Percentiles rank a stretch among this genome's conserved stretches.
phyloP scores from a whole-genome alignment of 805 yeast species.

The Torulaspora indica region DNA sequence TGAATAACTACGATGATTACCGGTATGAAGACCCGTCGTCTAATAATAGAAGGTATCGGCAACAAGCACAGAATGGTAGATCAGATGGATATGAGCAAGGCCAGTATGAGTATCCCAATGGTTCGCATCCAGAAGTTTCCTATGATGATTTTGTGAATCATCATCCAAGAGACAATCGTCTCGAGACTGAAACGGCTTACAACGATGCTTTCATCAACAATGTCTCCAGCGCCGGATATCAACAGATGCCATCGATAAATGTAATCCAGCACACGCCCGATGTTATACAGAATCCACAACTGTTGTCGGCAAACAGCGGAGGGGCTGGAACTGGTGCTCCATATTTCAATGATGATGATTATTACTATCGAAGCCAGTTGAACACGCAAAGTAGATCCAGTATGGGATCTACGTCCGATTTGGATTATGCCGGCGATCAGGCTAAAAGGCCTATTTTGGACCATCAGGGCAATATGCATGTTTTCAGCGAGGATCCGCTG shows the following conservation, averaged over 20 bases:
- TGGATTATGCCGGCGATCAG: slow-evolving; percentile 19
- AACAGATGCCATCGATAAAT: slow-evolving; percentile 27
- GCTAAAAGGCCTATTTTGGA: slow-evolving; percentile 25
- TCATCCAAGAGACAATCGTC: slow-evolving; percentile 15
- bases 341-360: slow-evolving; percentile 28
- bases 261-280: slow-evolving; percentile 29
- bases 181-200: slow-evolving; percentile 20
- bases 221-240: slow-evolving; percentile 8
- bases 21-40: slow-evolving; percentile 4
- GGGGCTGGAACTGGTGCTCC: slow-evolving; percentile 3
- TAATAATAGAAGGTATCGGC: slow-evolving; percentile 9
- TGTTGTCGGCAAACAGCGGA: slow-evolving; percentile 1
- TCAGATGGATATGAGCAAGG: slow-evolving; percentile 2
- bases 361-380: slow-evolving; percentile 17
- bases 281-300: slow-evolving; percentile 14
- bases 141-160: slow-evolving; percentile 23
- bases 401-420: slow-evolving; percentile 13
- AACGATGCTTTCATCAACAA: slow-evolving; percentile 20
- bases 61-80: background rate
- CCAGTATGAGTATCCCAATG: slow-evolving; percentile 1
- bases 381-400: slow-evolving; percentile 13
- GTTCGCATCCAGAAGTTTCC: slow-evolving; percentile 7
- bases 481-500: slow-evolving; percentile 12
- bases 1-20: slow-evolving; percentile 7
- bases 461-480: slow-evolving; percentile 9